Evolutionary conservation across 2,329 filamentous ascomycete genomes (phyloP).

Genomic region (Beauveria varroae): DNA sequence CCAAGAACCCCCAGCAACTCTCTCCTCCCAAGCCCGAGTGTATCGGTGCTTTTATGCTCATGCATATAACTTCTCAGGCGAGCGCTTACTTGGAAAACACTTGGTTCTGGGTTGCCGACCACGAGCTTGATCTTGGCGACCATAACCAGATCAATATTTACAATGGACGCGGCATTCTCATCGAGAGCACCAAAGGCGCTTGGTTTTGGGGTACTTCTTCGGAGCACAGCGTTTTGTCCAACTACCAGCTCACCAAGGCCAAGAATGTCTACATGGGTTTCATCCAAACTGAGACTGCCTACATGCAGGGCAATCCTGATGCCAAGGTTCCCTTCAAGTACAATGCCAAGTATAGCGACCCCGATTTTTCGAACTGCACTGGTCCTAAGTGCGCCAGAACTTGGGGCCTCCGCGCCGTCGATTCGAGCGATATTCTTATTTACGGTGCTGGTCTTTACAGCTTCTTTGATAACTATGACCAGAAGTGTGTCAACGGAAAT

Average conservation of each 20-base stretch:
- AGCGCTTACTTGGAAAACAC: slow-evolving; percentile 80
- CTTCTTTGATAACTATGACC: slow-evolving; percentile 77
- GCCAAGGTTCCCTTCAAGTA: slow-evolving; percentile 57
- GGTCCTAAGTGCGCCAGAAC: slow-evolving; percentile 58
- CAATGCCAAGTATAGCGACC: slow-evolving; percentile 54
- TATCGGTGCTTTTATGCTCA: slow-evolving; percentile 63
- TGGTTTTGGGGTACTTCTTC: slow-evolving; percentile 77
- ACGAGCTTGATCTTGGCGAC: slow-evolving; percentile 71
- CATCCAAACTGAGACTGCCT: slow-evolving; percentile 86
- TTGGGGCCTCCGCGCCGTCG: slow-evolving; percentile 65
- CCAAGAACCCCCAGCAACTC: slow-evolving; percentile 61
- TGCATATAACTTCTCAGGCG: slow-evolving; percentile 55
- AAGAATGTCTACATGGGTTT: slow-evolving; percentile 73
- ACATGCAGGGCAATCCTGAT: slow-evolving; percentile 77
- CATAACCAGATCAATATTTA: slow-evolving; percentile 79
- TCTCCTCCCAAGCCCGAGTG: slow-evolving; percentile 59
- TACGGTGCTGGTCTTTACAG: slow-evolving; percentile 72
- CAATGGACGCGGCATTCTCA: slow-evolving; percentile 75
- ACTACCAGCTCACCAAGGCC: slow-evolving; percentile 77
- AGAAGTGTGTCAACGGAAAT: slow-evolving; percentile 58
- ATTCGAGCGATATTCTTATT: slow-evolving; percentile 59
- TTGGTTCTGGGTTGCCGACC: slow-evolving; percentile 87
- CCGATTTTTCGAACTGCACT: slow-evolving; percentile 58
- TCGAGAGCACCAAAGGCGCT: slow-evolving; percentile 66
- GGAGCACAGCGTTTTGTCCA: slow-evolving; percentile 62